A percentile compares a stretch with the other conserved stretches of the same genome.
Conservation (phyloP, 805 yeast genomes). For the Lipomyces orientalis region DNA sequence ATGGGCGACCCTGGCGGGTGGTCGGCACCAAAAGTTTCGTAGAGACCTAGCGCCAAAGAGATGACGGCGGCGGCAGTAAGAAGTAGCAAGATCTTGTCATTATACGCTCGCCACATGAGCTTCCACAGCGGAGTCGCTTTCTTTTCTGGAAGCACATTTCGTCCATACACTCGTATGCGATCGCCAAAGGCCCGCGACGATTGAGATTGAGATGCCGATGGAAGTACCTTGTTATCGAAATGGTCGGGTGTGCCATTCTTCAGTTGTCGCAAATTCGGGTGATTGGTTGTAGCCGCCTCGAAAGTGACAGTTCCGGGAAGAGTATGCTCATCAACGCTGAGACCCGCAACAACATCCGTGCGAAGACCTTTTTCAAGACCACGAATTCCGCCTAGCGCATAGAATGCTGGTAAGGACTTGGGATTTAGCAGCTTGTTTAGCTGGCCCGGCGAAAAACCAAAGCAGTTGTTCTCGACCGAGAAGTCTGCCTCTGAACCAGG, state of each 20-base stretch:
- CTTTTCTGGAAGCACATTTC: conserved; percentile 71
- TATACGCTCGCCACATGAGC: conserved; percentile 80
- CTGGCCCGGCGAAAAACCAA: conserved; percentile 31
- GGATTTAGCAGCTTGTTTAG: conserved; percentile 44
- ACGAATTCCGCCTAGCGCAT: conserved; percentile 47
- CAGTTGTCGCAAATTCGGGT: not conserved
- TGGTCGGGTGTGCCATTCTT: not conserved
- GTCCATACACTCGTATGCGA: conserved; percentile 62
- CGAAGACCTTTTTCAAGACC: conserved; percentile 42
- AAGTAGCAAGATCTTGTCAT: conserved; percentile 86
- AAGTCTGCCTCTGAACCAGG: conserved; percentile 8
- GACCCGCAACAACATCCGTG: conserved; percentile 43
- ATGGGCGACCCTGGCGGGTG: conserved; percentile 67
- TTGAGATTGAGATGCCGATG: not conserved
- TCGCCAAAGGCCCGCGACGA: conserved; percentile 15
- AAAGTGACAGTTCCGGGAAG: conserved; percentile 11
- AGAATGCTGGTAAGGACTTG: conserved; percentile 45
- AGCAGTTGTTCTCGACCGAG: conserved; percentile 7
- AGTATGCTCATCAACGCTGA: conserved; percentile 36
- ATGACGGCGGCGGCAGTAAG: conserved; percentile 83
- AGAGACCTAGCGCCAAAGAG: conserved; percentile 85
- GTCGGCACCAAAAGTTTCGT: conserved; percentile 89
- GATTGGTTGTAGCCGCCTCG: not conserved
- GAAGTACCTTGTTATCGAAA: not conserved
- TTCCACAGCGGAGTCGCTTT: conserved; percentile 68